phyloP scores from a whole-genome alignment of 2,329 filamentous ascomycete species.

The Tolypocladium pustulatum region DNA sequence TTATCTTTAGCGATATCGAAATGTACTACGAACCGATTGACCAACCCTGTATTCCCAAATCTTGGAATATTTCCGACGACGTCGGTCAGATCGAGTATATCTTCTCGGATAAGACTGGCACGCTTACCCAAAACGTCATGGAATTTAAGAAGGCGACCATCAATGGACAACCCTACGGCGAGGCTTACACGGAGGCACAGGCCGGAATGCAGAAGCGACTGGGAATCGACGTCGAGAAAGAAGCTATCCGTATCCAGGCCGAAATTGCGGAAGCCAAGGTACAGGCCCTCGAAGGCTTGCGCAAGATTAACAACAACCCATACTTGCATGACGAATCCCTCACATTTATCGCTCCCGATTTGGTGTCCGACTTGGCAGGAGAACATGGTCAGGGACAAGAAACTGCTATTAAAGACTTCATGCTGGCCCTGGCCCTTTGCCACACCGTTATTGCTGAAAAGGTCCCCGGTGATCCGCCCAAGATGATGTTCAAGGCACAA shows the following conservation, averaged over 20 bases:
- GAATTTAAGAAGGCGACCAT: slow-evolving; percentile 98
- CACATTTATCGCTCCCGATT: slow-evolving; percentile 88
- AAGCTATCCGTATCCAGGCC: slow-evolving; percentile 58
- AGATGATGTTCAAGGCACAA: slow-evolving; percentile 91
- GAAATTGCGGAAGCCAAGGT: slow-evolving; percentile 73
- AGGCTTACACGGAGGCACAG: slow-evolving; percentile 95
- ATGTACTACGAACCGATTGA: slow-evolving; percentile 98
- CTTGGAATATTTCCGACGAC: slow-evolving; percentile 98
- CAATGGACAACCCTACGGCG: slow-evolving; percentile 91
- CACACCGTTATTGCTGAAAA: slow-evolving; percentile 93
- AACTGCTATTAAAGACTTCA: slow-evolving; percentile 74
- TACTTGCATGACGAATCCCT: slow-evolving; percentile 83
- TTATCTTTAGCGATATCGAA: slow-evolving; percentile 90
- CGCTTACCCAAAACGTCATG: slow-evolving; percentile 95
- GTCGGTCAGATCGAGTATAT: slow-evolving; percentile 98
- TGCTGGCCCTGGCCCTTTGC: slow-evolving; percentile 90
- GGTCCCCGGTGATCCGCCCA: slow-evolving; percentile 75
- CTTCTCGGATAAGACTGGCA: slow-evolving; percentile 97
- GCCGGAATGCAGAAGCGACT: slow-evolving; percentile 90
- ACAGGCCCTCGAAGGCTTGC: slow-evolving; percentile 61
- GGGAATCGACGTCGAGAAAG: slow-evolving; percentile 77
- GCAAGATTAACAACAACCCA: slow-evolving; percentile 75
- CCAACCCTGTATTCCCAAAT: slow-evolving; percentile 91
- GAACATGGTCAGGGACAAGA: slow-evolving; percentile 67
- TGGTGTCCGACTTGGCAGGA: slow-evolving; percentile 72